phyloP scores from a whole-genome alignment of 805 yeast genomes.

The Candida coquimbonensis region DNA sequence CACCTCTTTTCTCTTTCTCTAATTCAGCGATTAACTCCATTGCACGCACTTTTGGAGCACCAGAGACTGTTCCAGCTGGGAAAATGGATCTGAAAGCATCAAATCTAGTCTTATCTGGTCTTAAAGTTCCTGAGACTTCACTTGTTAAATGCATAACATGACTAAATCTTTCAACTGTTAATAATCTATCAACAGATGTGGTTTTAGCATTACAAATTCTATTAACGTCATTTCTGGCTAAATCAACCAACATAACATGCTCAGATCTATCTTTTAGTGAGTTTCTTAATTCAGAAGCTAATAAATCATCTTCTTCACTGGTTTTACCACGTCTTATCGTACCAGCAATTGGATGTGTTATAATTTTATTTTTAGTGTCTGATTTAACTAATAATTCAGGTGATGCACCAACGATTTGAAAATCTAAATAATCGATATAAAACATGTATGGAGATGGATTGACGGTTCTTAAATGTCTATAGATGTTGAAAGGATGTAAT shows the following conservation, averaged over 20 bases:
- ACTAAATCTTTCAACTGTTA: conserved; percentile 87
- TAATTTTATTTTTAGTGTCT: conserved; percentile 61
- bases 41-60: conserved; percentile 96
- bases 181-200: conserved; percentile 79
- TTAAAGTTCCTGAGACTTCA: conserved; percentile 85
- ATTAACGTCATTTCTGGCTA: conserved; percentile 94
- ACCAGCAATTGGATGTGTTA: conserved; percentile 98
- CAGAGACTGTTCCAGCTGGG: conserved; percentile 99
- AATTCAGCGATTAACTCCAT: conserved; percentile 90
- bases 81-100: conserved; percentile 97
- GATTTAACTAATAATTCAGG: conserved; percentile 89
- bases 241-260: conserved; percentile 96
- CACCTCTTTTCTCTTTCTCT: conserved; percentile 90
- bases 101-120: conserved; percentile 79
- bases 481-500: conserved; percentile 92
- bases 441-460: conserved; percentile 97
- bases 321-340: conserved; percentile 89
- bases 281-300: conserved; percentile 66
- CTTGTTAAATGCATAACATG: conserved; percentile 97
- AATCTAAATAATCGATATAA: conserved; percentile 84
- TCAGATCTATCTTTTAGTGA: conserved; percentile 93
- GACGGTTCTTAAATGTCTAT: conserved; percentile 88
- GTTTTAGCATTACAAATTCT: conserved; percentile 85
- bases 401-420: conserved; percentile 95
- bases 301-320: conserved; percentile 79